Evolutionary conservation across 352 stramenopile species (phyloP).

Genomic region (Phytophthora meadii): DNA sequence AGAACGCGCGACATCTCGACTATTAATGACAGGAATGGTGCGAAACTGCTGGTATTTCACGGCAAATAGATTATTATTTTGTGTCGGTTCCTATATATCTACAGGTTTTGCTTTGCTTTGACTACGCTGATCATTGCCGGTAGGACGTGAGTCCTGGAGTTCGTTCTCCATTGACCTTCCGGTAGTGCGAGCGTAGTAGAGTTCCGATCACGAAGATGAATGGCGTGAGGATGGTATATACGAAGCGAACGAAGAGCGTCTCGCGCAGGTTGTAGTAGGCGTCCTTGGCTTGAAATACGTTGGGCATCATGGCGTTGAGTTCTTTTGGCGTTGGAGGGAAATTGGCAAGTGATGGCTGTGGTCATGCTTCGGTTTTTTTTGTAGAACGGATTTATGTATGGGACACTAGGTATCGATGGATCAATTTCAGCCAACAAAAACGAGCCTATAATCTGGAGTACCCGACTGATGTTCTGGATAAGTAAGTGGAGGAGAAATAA

Average conservation of each 20-base stretch:
- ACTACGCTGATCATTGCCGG: slow-evolving; percentile 17
- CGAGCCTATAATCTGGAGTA: not conserved
- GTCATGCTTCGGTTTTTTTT: too few relatives aligned
- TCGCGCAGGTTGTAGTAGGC: slow-evolving; percentile 30
- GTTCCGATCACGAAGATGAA: slow-evolving; percentile 28
- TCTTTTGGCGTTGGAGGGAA: slow-evolving; percentile 6
- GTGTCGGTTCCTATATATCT: not conserved
- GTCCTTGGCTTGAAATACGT: slow-evolving; percentile 28
- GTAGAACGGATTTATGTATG: slow-evolving; percentile 5
- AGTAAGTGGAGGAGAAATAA: not conserved
- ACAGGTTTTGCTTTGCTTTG: slow-evolving; percentile 1
- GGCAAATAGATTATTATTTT: slow-evolving; percentile 13
- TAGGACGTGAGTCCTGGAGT: slow-evolving; percentile 34
- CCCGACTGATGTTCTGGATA: slow-evolving; percentile 1
- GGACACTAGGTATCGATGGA: not conserved
- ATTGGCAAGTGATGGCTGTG: not conserved
- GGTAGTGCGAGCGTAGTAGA: slow-evolving; percentile 33
- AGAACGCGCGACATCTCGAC: slow-evolving; percentile 4
- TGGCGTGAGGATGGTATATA: slow-evolving; percentile 28
- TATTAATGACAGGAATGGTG: slow-evolving; percentile 17
- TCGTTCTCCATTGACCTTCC: slow-evolving; percentile 36
- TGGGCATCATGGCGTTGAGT: slow-evolving; percentile 2
- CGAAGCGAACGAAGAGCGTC: slow-evolving; percentile 35
- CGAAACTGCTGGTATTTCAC: slow-evolving; percentile 28
- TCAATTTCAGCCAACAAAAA: slow-evolving; percentile 11